Evolutionary conservation across 257 asterid species (phyloP), one percentile per base, ranked within the genome.

Genomic region (Nicotiana attenuata): DNA sequence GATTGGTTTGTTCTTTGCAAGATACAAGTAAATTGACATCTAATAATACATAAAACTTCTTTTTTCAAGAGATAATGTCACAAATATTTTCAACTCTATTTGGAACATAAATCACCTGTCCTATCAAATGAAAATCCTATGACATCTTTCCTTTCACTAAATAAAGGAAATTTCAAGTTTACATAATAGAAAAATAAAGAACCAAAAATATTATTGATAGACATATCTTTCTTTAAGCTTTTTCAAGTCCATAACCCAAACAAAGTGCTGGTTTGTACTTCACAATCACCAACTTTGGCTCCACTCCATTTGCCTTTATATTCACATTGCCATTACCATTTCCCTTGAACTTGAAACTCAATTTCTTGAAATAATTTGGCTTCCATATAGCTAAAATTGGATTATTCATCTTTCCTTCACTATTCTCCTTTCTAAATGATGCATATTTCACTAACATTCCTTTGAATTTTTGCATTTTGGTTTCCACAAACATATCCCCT

Each of bases 281-380:
- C 5, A 89, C 88, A 1, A 89, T 76, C 15, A 81, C 87, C 85
- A 83, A 85, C 66, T 84, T 87, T 64, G 85, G 57, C 33, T 67
- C 65, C 50, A 85, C 85, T 50, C 76, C 85, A 45, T 78, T 65
- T 41, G 35, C 80, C 65, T 63, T 86, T 81, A 83, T 89, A 82
- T 86, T 87, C 59, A 17, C 84, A 73, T 59, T 78, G 26, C 55
- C 78, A 75, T 52, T 78, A 19, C 53, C 82, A 57, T 83, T 88
- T 78, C 90, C 89, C 84, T 88, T 91, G 17, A 80, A 77, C 67
- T 87, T 91, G 61, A 91, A 89, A 87, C 97, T 86, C 60, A 87
- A 82, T 57, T 82, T 88, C 84, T 86, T 86, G 33, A 89, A 85
- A 66, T 89, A 87, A 33, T 75, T 83, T 29, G 83, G 24, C 65